Evolutionary conservation across 768 basidiomycete genomes (phyloP), one percentile per base, ranked within the genome.

Genomic region (Pulveroboletus sp.): DNA sequence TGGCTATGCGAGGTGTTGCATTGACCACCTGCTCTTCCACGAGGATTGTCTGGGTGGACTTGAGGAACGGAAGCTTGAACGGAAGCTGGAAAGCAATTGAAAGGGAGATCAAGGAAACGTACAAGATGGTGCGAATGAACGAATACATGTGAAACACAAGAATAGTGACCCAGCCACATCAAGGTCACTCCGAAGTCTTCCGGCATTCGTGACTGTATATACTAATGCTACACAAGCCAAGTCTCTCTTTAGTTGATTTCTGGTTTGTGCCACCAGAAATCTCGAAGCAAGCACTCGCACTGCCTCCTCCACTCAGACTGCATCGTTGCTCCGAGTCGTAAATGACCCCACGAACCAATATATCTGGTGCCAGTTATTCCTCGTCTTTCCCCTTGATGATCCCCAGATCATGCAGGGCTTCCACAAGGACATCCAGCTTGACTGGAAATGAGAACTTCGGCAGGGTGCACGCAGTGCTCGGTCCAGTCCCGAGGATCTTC

Each of bases 331-430:
- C n/a, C n/a, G n/a, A n/a, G n/a, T n/a, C 39, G 74, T 86, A 37
- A 78, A 81, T 58, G 61, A 69, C 19, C 51, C 71, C 25, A 50
- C 68, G 24, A 81, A 85, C 66, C 75, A 77, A 40, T 78, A 80
- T 59, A 74, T 90, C 34, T 90, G 86, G 86, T 80, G 82, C 45
- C 70, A 77, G 44, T 70, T 88, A 43, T 87, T 84, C 65, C 75
- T 85, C 33, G 47, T 50, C 8, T 65, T 67, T 40, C 74, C 77
- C 6, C 88, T 87, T 63, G 88, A 90, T 60, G 79, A 85, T 57
- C 84, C 84, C n/a, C 71, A 79, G 14, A 48, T 61, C 35, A 59
- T 68, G n/a, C 51, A 53, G 19, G 41, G 51, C 35, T 43, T 55
- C 37, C 6, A 34, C 46, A 20, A 44, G 38, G 54, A 58, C 12